phyloP scores from a whole-genome alignment of 139 green algal species.

The Chlorella sp. region DNA sequence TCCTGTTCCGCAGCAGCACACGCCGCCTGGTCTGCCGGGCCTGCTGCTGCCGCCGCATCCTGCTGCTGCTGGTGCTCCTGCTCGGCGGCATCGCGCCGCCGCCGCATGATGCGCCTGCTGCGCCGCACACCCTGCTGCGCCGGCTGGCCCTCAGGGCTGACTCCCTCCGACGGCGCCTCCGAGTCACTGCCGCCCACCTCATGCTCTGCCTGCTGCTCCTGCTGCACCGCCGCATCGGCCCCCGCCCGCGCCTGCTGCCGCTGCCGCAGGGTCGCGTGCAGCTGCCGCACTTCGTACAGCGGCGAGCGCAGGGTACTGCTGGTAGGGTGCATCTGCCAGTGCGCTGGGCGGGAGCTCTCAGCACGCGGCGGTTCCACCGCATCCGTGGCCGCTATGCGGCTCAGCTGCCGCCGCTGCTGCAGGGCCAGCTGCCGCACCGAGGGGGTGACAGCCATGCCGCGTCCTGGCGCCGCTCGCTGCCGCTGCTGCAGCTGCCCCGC shows the following conservation, averaged over 20 bases:
- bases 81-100: conserved; percentile 12
- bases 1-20: not conserved
- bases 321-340: conserved; percentile 32
- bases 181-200: conserved; percentile 6
- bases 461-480: not conserved
- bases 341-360: conserved; percentile 15
- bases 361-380: conserved; percentile 6
- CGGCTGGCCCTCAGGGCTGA: not conserved
- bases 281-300: not conserved
- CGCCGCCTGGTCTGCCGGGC: not conserved
- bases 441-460: conserved; percentile 8
- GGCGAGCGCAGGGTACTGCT: conserved; percentile 38
- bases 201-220: not conserved
- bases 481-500: not conserved
- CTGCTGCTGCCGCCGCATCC: not conserved
- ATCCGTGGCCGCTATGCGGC: not conserved
- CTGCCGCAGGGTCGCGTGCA: not conserved
- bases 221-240: not conserved
- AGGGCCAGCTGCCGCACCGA: conserved; percentile 30
- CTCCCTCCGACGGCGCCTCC: not conserved
- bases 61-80: not conserved
- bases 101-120: conserved; percentile 24
- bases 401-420: conserved; percentile 30
- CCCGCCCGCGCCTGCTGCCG: not conserved
- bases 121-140: conserved; percentile 13